A percentile compares a stretch with the other conserved stretches of the same genome.
Evolutionary conservation across 106 monocot genomes (phyloP).

Genomic region (Phalaenopsis aphrodite): DNA sequence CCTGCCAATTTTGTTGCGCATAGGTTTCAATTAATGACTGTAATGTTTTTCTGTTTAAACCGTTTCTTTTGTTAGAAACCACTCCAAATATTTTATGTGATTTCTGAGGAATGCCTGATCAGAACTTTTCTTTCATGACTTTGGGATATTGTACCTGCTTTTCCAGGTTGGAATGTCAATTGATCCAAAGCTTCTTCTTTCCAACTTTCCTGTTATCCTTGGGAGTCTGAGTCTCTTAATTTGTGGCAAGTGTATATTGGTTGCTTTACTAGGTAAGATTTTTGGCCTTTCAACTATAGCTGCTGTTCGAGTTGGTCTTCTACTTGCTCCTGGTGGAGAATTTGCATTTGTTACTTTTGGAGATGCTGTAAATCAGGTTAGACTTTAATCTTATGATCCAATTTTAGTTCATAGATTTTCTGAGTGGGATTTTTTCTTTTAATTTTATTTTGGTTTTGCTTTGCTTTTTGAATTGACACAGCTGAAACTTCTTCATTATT

Average conservation of each 20-base stretch:
- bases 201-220: conserved; percentile 65
- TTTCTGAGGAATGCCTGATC: background rate
- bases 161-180: conserved; percentile 99
- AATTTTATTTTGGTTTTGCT: background rate
- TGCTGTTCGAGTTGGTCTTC: conserved; percentile 83
- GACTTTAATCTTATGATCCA: conserved; percentile 2
- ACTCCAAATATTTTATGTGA: background rate
- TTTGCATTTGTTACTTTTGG: conserved; percentile 99
- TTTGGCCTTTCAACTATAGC: conserved; percentile 95
- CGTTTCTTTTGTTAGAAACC: too few relatives aligned
- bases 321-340: conserved; percentile 99
- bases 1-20: background rate
- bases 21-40: background rate
- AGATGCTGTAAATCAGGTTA: conserved; percentile 98
- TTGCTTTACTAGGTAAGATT: conserved; percentile 63
- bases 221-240: conserved; percentile 32
- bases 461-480: background rate
- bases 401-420: background rate
- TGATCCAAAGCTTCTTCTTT: conserved; percentile 88
- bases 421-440: background rate
- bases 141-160: background rate
- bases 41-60: background rate
- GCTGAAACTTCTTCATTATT: background rate
- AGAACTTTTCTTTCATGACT: background rate
- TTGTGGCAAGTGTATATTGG: conserved; percentile 63